These are phyloP conservation scores for Lactifluus piperatus DNA, from an alignment of 768 basidiomycete species.

Conservation along the genomic window DNA sequence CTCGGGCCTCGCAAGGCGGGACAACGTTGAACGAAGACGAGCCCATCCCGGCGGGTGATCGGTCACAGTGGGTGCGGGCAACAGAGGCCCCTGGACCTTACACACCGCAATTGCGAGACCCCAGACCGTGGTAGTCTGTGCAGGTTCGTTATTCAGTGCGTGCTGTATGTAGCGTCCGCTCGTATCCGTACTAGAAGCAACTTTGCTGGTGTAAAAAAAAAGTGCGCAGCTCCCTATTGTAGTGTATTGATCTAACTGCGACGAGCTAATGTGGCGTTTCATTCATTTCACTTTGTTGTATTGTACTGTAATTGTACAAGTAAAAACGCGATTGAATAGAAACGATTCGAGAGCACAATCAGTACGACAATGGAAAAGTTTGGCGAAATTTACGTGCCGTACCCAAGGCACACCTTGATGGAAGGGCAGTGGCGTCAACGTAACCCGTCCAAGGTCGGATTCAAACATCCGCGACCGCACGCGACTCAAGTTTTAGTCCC, in stretches of 20 bases:
- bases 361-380: no score
- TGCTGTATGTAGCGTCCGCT: not conserved
- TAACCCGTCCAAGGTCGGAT: no score
- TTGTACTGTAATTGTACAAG: not conserved
- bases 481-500: no score
- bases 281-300: not conserved
- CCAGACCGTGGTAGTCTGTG: not conserved
- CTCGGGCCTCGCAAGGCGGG: slow-evolving; percentile 29
- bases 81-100: slow-evolving; percentile 1
- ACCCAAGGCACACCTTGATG: no score
- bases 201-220: no score
- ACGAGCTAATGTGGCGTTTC: not conserved
- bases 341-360: not conserved
- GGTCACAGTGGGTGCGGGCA: slow-evolving; percentile 33
- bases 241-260: not conserved
- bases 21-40: slow-evolving; percentile 40
- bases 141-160: not conserved
- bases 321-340: not conserved
- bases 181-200: not conserved
- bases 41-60: slow-evolving; percentile 45
- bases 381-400: no score
- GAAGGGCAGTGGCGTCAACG: no score
- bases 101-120: not conserved
- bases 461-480: no score
- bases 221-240: no score